Evolutionary conservation across 495 filamentous ascomycete genomes (phyloP), one percentile per base, ranked within the genome.

Genomic region (Aspergillus diversus): DNA sequence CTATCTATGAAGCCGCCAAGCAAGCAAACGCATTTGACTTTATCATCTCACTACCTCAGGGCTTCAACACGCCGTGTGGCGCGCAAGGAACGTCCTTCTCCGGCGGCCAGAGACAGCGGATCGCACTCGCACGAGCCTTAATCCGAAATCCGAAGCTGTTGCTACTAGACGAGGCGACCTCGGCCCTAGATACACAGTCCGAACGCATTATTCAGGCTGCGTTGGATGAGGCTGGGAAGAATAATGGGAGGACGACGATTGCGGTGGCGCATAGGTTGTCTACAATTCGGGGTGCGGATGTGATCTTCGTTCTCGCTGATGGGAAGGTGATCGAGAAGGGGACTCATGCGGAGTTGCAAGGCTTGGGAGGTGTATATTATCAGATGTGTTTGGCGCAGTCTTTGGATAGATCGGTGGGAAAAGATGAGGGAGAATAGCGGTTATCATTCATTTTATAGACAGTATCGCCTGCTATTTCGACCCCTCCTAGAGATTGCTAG

Each of bases 131-230:
- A 0, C 70, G 89, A 13, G 88, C 89, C 0, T 72, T 91, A 33
- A 80, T 92, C 8, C 80, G 88, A 11, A 79, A 87, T 32, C 87
- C 89, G 5, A 66, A 76, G 15, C 73, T 92, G 32, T 69, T 92
- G 58, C 67, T 92, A 6, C 73, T 92, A 1, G 89, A 92, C 65
- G 89, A 92, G 74, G 87, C 89, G 8, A 92, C 89, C 7, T 82
- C 77, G 5, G 82, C 83, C 27, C 76, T 91, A 21, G 89, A 92
- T 65, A 83, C 85, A 8, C 80, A 88, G 69, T 82, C 80, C 39
- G 89, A 92, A 75, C 78, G 78, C 61, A 67, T 87, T 27, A 85
- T 92, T 4, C 87, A 90, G 70, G 74, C 71, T 15, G 87, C 88
- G 3, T 80, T 91, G 57, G 85, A 88, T 56, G 59, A 75, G 15